Conservation (phyloP, 2,329 filamentous ascomycete species). For the Lizonia empirigonia region DNA sequence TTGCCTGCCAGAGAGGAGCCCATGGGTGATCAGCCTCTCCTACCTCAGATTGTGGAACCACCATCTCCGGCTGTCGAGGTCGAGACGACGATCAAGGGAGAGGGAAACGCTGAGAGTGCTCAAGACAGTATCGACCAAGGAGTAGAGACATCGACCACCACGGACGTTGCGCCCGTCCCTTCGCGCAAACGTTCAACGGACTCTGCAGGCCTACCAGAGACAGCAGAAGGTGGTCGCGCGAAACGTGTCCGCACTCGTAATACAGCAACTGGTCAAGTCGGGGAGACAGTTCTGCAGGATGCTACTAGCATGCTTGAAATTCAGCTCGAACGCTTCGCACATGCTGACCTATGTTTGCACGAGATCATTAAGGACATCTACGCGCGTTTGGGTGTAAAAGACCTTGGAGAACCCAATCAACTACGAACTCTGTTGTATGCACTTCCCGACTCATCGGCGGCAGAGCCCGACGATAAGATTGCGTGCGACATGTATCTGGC, state of each 20-base stretch:
- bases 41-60: conserved; percentile 9
- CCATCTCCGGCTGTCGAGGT: neutral
- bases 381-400: conserved; percentile 56
- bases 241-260: conserved; percentile 66
- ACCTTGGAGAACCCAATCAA: conserved; percentile 51
- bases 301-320: conserved; percentile 60
- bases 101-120: neutral
- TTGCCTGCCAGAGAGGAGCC: conserved; percentile 5
- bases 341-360: conserved; percentile 64
- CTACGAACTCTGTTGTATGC: conserved; percentile 38
- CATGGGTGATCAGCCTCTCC: neutral
- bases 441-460: conserved; percentile 14
- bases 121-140: conserved; percentile 30
- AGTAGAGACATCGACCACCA: conserved; percentile 12
- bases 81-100: neutral
- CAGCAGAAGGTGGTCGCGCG: conserved; percentile 62
- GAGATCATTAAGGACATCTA: conserved; percentile 60
- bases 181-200: conserved; percentile 66
- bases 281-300: conserved; percentile 58
- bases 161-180: conserved; percentile 47
- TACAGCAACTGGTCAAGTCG: conserved; percentile 55
- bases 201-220: conserved; percentile 63
- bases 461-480: conserved; percentile 39
- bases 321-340: conserved; percentile 58
- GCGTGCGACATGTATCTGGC: conserved; percentile 51